Conservation (phyloP, 768 basidiomycete genomes). For the Leccinum boreale region DNA sequence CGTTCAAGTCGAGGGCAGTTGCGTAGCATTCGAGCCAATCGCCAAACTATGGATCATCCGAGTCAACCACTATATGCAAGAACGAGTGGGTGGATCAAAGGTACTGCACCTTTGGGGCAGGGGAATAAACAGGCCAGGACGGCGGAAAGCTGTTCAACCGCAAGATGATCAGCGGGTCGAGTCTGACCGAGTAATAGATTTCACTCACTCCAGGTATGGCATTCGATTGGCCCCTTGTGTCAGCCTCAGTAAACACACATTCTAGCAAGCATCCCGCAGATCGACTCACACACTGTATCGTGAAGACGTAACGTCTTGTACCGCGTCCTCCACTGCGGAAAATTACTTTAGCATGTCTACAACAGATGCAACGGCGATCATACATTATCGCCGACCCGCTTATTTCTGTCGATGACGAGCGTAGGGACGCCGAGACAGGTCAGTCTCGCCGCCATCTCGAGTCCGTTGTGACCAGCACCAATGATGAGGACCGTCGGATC, state of each 20-base stretch:
- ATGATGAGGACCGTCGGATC: constrained; percentile 60
- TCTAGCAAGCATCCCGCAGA: not conserved
- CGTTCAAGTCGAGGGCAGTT: constrained; percentile 53
- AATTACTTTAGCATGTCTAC: constrained; percentile 1
- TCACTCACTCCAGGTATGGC: constrained; percentile 50
- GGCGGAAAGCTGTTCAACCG: constrained; percentile 43
- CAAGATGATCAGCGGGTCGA: not conserved
- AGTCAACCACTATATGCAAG: not conserved
- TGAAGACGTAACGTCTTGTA: constrained; percentile 57
- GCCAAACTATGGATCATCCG: constrained; percentile 39
- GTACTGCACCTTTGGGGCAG: constrained; percentile 44
- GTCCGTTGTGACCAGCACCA: constrained; percentile 65
- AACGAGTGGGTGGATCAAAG: not conserved
- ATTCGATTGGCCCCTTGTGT: constrained; percentile 47
- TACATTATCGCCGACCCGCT: constrained; percentile 47
- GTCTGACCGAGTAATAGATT: not conserved
- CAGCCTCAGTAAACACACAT: constrained; percentile 1
- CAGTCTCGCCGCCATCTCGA: constrained; percentile 60
- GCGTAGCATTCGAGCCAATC: constrained; percentile 66
- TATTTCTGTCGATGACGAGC: constrained; percentile 52
- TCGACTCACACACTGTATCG: constrained; percentile 44
- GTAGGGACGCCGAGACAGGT: constrained; percentile 52
- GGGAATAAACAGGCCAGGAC: constrained; percentile 50
- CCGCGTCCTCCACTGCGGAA: constrained; percentile 46
- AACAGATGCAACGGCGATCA: not conserved